Evolutionary conservation across 2,329 filamentous ascomycete genomes (phyloP).

Genomic region (Tolypocladium ovalisporum): DNA sequence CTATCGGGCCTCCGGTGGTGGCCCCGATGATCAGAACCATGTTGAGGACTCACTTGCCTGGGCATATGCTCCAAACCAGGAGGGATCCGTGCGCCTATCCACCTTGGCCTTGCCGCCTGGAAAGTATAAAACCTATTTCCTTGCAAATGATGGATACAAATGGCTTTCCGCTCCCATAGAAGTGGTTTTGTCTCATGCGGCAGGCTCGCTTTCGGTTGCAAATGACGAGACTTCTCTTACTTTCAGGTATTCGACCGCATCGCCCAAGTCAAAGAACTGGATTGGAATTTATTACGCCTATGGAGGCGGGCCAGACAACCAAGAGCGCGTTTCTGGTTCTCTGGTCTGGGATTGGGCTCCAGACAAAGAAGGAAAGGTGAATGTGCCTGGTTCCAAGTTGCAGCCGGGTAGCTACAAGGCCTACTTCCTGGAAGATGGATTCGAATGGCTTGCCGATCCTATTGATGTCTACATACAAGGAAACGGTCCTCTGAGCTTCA

Average conservation of each 20-base stretch:
- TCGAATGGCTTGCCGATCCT: constrained; percentile 21
- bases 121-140: constrained; percentile 21
- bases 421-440: constrained; percentile 21
- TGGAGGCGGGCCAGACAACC: constrained; percentile 18
- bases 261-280: constrained; percentile 20
- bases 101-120: constrained; percentile 11
- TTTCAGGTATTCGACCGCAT: constrained; percentile 18
- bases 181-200: constrained; percentile 4
- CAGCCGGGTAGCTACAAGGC: constrained; percentile 19
- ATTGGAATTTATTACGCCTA: constrained; percentile 20
- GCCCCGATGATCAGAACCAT: constrained; percentile 16
- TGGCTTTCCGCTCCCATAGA: constrained; percentile 19
- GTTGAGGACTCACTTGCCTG: constrained; percentile 15
- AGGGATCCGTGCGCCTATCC: constrained; percentile 14
- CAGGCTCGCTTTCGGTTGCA: not conserved
- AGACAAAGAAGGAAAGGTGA: constrained; percentile 11
- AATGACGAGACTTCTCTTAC: constrained; percentile 9
- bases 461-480: constrained; percentile 13
- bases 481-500: constrained; percentile 10
- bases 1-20: constrained; percentile 17
- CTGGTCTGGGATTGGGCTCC: constrained; percentile 21
- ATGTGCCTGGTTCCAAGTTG: constrained; percentile 9
- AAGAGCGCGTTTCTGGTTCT: constrained; percentile 12
- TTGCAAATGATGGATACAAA: constrained; percentile 20
- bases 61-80: constrained; percentile 15